A percentile compares a stretch with the other conserved stretches of the same genome.
Conservation (phyloP, 352 stramenopile genomes). For the Phytophthora ramorum region DNA sequence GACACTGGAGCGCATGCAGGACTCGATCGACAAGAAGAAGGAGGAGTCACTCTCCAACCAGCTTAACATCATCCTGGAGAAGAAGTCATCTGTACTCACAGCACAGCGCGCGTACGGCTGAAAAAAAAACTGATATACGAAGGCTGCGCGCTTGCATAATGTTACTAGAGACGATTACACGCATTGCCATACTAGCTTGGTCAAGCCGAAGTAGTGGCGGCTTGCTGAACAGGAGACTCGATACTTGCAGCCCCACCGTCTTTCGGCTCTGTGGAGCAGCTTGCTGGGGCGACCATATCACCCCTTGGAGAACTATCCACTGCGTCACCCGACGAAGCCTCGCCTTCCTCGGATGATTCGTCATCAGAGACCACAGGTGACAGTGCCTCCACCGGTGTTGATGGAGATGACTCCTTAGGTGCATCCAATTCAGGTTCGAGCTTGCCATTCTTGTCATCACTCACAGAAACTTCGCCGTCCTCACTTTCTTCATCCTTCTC, state of each 20-base stretch:
- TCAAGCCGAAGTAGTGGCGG: constrained; percentile 33
- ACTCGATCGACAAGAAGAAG: constrained; percentile 82
- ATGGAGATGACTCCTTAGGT: constrained; percentile 10
- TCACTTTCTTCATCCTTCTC: constrained; percentile 18
- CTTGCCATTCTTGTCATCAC: constrained; percentile 1
- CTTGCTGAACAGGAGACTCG: constrained; percentile 33
- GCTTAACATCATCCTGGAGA: constrained; percentile 73
- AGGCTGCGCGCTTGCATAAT: constrained; percentile 24
- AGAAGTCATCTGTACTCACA: neutral
- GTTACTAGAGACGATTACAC: constrained; percentile 31
- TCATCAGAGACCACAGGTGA: constrained; percentile 37
- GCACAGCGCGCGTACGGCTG: too few species aligned
- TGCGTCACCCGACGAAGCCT: constrained; percentile 15
- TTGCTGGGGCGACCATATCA: constrained; percentile 10
- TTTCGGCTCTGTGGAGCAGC: constrained; percentile 15
- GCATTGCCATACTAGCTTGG: constrained; percentile 17
- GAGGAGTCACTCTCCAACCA: constrained; percentile 88
- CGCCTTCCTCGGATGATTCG: constrained; percentile 18
- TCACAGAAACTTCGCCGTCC: constrained; percentile 1
- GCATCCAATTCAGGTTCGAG: neutral
- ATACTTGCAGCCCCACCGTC: constrained; percentile 9
- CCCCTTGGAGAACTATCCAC: constrained; percentile 1
- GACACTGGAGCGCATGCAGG: constrained; percentile 73
- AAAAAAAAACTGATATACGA: neutral
- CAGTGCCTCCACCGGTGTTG: constrained; percentile 9